These are phyloP conservation scores for Triadica sebifera DNA, from an alignment of 345 rosid species.

Conservation along the genomic window DNA sequence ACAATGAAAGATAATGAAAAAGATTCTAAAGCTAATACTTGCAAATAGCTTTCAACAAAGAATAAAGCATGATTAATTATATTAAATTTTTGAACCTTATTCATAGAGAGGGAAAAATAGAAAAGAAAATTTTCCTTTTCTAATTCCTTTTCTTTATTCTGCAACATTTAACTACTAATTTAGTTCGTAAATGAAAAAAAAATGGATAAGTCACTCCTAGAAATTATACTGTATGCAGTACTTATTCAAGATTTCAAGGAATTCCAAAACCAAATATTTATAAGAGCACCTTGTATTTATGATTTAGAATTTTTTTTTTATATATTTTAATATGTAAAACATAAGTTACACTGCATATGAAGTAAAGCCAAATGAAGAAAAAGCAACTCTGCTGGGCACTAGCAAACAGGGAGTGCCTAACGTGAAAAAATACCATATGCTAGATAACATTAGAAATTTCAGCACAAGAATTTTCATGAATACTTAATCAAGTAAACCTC, in stretches of 20 bases:
- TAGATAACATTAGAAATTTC: background rate
- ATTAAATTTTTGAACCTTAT: background rate
- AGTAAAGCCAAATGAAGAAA: background rate
- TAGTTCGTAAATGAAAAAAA: background rate
- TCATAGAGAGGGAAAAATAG: background rate
- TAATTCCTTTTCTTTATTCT: background rate
- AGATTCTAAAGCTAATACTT: background rate
- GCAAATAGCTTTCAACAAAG: background rate
- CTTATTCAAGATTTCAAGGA: background rate
- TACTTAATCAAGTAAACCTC: background rate
- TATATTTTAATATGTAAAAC: background rate
- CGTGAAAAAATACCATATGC: background rate
- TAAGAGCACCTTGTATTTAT: background rate
- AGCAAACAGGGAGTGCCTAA: background rate
- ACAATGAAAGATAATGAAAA: conserved; percentile 8
- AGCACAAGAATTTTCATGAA: background rate
- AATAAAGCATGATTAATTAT: background rate
- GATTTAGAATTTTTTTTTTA: background rate
- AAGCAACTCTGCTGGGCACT: background rate
- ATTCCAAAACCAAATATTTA: background rate
- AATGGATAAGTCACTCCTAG: background rate
- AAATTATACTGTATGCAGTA: background rate
- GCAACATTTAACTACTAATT: background rate
- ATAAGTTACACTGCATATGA: too few relatives aligned
- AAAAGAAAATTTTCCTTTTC: background rate